These are phyloP conservation scores for Suillus placidus DNA, from an alignment of 768 basidiomycete genomes.

Conservation along the genomic window DNA sequence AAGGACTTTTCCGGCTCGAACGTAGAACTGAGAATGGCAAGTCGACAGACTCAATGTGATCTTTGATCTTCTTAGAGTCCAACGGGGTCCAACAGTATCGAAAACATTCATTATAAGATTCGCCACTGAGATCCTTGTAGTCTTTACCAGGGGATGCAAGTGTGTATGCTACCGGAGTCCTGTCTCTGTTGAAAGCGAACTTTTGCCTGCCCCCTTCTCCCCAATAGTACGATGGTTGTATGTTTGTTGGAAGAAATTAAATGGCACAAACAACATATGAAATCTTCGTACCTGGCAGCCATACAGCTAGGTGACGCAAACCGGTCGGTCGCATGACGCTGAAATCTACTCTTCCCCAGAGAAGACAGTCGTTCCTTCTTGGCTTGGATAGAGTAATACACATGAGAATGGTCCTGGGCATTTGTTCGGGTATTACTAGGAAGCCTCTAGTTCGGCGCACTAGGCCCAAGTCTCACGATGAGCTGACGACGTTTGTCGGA, in stretches of 20 bases:
- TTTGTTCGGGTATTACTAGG: background rate
- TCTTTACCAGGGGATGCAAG: too few relatives aligned
- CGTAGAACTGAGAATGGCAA: conserved; percentile 34
- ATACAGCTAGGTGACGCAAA: too few relatives aligned
- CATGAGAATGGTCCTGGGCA: background rate
- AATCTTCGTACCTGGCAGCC: too few relatives aligned
- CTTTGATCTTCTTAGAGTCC: conserved; percentile 31
- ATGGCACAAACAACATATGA: too few relatives aligned
- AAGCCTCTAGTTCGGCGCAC: background rate
- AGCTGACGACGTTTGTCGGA: background rate
- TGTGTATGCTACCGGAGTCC: too few relatives aligned
- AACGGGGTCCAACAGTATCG: conserved; percentile 35
- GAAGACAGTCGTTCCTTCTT: background rate
- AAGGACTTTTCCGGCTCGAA: conserved; percentile 33
- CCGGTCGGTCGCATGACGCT: too few relatives aligned
- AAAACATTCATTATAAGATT: conserved; percentile 27
- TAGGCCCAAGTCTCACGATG: background rate
- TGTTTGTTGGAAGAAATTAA: too few relatives aligned
- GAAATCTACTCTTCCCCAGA: too few relatives aligned
- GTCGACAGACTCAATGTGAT: conserved; percentile 22
- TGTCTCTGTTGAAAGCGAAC: too few relatives aligned
- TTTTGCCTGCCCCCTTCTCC: too few relatives aligned
- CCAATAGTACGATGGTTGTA: too few relatives aligned
- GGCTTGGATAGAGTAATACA: background rate
- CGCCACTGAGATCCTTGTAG: conserved; percentile 7